A percentile compares a stretch with the other conserved stretches of the same genome.
Evolutionary conservation across 805 yeast species (phyloP).

Genomic region (Kazachstania psychrophila): DNA sequence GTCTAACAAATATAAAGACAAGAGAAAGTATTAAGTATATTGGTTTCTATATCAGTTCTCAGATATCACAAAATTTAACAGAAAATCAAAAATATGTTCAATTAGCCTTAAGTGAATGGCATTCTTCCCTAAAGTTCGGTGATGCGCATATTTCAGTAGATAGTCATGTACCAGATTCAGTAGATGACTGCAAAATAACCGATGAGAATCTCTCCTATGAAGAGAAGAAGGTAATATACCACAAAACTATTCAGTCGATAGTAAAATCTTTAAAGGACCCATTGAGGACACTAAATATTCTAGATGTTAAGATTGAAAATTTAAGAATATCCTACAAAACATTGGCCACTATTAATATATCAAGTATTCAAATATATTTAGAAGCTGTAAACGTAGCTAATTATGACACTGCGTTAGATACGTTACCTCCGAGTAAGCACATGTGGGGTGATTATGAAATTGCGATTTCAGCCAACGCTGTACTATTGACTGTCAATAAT

Average conservation of each 20-base stretch:
- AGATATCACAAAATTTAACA: constrained; percentile 4
- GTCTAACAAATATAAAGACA: constrained; percentile 7
- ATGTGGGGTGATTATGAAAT: constrained; percentile 21
- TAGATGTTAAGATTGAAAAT: constrained; percentile 28
- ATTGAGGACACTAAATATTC: constrained; percentile 12
- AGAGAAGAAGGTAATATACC: neutral
- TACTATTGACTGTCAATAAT: constrained; percentile 12
- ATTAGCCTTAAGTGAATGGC: constrained; percentile 13
- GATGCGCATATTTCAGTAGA: constrained; percentile 13
- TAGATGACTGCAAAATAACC: neutral
- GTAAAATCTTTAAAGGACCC: constrained; percentile 3
- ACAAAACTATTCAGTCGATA: neutral
- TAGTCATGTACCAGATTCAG: neutral
- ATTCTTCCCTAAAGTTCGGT: constrained; percentile 13
- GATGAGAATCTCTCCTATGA: neutral
- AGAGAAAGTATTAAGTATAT: constrained; percentile 15
- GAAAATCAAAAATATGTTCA: constrained; percentile 2
- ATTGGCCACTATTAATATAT: constrained; percentile 13
- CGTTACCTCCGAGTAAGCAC: constrained; percentile 14
- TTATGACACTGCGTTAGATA: constrained; percentile 15
- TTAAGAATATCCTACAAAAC: constrained; percentile 13
- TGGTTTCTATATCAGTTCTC: constrained; percentile 12
- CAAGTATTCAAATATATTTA: constrained; percentile 22
- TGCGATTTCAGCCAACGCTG: constrained; percentile 22
- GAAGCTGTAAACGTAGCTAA: constrained; percentile 17